phyloP scores from a whole-genome alignment of 2,329 filamentous ascomycete genomes.

The Leptodontidium sp. region DNA sequence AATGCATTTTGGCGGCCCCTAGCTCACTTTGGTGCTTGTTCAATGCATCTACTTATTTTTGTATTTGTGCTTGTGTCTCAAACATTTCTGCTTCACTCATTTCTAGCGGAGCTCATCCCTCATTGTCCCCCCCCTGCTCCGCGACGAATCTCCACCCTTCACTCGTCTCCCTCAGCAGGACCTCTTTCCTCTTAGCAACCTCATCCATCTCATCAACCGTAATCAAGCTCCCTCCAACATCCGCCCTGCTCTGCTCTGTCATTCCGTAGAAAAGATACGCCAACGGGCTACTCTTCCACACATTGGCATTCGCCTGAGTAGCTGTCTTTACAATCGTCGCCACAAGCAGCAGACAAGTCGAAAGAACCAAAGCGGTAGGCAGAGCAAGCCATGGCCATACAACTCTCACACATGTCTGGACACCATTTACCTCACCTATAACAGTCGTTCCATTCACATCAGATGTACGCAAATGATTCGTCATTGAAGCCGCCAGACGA shows the following conservation, averaged over 20 bases:
- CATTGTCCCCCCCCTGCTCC: neutral
- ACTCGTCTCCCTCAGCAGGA: neutral
- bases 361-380: neutral
- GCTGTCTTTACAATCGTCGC: slow-evolving; percentile 13
- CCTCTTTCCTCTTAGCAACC: neutral
- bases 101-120: no score
- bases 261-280: slow-evolving; percentile 12
- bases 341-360: slow-evolving; percentile 7
- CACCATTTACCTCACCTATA: neutral
- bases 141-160: slow-evolving; percentile 14
- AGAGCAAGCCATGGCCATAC: slow-evolving; percentile 17
- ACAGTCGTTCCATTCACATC: neutral
- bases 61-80: no score
- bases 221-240: neutral
- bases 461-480: slow-evolving; percentile 10
- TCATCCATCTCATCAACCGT: slow-evolving; percentile 17
- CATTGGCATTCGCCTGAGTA: neutral
- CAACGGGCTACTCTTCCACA: slow-evolving; percentile 23
- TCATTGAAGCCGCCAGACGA: slow-evolving; percentile 13
- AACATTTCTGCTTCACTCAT: no score
- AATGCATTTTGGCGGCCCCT: no score
- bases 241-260: neutral
- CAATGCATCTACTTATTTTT: no score
- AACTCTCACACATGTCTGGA: slow-evolving; percentile 16
- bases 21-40: no score